phyloP scores from a whole-genome alignment of 352 stramenopile species.

The Globisporangium cederbergense region DNA sequence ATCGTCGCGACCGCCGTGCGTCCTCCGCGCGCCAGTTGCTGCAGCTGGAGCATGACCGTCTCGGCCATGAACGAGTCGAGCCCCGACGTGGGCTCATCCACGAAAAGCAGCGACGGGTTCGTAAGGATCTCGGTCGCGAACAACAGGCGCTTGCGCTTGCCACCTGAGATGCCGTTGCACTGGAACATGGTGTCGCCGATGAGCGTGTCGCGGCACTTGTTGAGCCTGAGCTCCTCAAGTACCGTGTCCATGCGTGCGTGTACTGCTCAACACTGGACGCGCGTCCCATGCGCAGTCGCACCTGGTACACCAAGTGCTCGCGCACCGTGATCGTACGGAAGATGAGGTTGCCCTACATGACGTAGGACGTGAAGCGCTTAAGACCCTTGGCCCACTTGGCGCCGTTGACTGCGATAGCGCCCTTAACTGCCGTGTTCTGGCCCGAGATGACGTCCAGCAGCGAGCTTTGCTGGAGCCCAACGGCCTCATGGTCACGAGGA shows the following conservation, averaged over 20 bases:
- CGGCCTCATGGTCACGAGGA: too few species aligned
- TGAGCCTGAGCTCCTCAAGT: slow-evolving; percentile 51
- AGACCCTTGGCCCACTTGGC: too few species aligned
- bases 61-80: slow-evolving; percentile 61
- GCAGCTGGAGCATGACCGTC: slow-evolving; percentile 42
- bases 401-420: too few species aligned
- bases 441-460: too few species aligned
- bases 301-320: slow-evolving; percentile 44
- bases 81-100: slow-evolving; percentile 80
- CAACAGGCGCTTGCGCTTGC: slow-evolving; percentile 77
- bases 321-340: too few species aligned
- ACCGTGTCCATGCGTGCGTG: slow-evolving; percentile 41
- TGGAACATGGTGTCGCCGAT: slow-evolving; percentile 38
- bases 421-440: too few species aligned
- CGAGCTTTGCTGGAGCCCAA: too few species aligned
- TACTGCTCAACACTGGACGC: slow-evolving; percentile 24
- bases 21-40: slow-evolving; percentile 65
- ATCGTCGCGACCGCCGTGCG: slow-evolving; percentile 80
- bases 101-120: slow-evolving; percentile 76
- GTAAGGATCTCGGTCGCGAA: slow-evolving; percentile 76
- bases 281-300: slow-evolving; percentile 68
- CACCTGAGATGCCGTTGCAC: slow-evolving; percentile 50
- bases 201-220: slow-evolving; percentile 42
- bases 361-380: too few species aligned
- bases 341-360: too few species aligned